Evolutionary conservation across 495 filamentous ascomycete genomes (phyloP).

Genomic region (Neurospora africana): DNA sequence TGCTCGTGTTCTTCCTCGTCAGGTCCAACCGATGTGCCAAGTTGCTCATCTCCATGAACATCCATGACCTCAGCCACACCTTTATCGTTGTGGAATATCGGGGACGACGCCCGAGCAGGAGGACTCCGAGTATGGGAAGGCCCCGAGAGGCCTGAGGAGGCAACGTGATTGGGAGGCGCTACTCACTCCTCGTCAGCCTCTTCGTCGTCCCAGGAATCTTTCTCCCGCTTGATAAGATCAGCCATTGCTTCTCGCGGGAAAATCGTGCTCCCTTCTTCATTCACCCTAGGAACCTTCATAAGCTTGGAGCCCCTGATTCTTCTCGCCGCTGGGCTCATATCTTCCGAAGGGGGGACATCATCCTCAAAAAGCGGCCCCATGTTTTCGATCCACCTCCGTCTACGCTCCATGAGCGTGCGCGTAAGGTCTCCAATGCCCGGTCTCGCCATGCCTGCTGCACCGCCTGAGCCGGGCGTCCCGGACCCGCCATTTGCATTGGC

Average conservation of each 20-base stretch:
- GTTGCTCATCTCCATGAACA: neutral
- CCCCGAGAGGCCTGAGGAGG: neutral
- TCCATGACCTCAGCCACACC: neutral
- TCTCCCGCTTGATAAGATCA: constrained; percentile 52
- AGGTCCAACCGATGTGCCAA: neutral
- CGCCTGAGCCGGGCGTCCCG: constrained; percentile 40
- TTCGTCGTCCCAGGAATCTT: constrained; percentile 67
- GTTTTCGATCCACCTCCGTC: constrained; percentile 73
- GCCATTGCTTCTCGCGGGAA: constrained; percentile 49
- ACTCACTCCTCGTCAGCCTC: constrained; percentile 43
- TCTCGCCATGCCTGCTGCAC: constrained; percentile 47
- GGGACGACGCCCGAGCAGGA: neutral
- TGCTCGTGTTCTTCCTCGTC: neutral
- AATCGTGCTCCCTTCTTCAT: constrained; percentile 40
- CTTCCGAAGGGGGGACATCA: constrained; percentile 26
- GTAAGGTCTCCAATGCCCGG: constrained; percentile 88
- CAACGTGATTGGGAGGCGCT: neutral
- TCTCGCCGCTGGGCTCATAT: neutral
- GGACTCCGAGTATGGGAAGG: neutral
- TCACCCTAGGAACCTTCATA: constrained; percentile 34
- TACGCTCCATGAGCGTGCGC: constrained; percentile 77
- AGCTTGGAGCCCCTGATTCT: constrained; percentile 8
- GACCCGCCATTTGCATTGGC: constrained; percentile 37
- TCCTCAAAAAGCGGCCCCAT: constrained; percentile 82
- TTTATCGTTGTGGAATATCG: neutral